Evolutionary conservation across 176 grass and related monocot species (phyloP), one percentile per base, ranked within the genome.

Genomic region (Cenchrus purpureus): DNA sequence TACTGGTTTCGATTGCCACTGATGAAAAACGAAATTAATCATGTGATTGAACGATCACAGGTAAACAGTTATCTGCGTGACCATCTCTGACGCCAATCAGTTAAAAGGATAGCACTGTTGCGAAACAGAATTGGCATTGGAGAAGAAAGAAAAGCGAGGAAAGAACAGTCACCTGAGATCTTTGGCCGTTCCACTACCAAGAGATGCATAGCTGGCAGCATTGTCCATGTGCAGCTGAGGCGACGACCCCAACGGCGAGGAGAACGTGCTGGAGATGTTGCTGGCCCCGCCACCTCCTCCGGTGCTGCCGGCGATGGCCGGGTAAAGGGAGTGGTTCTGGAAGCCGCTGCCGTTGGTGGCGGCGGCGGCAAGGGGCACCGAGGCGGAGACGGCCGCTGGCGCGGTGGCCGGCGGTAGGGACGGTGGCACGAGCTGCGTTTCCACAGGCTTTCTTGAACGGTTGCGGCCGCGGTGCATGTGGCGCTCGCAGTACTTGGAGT

Each of bases 361-460:
- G 8, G 17, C 52, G 12, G 71, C 68, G 17, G 79, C 60, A 53
- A 81, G 76, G 45, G 83, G 75, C 64, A 71, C 51, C 57, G 34
- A 55, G 7, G 62, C 61, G 15, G 79, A 52, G 32, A 49, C 19
- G n/a, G 75, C 78, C 54, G 32, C 66, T 17, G 70, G 72, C 54
- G 44, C 59, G 22, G 70, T 25, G 63, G 74, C 2, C 20, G 82
- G 44, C 62, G 85, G 74, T 73, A 68, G 88, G 43, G 88, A 71
- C 8, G 77, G 92, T n/a, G 87, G 52, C 46, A 71, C 81, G 52
- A 88, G 87, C 90, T 86, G 95, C 78, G 93, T 81, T 98, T 95
- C 95, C 95, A 95, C 95, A 93, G 95, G 93, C 93, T 97, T 97
- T 97, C 92, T 97, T 97, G 95, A 97, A 97, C 95, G 92, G 74